Evolutionary conservation across 305 asterid species (phyloP), one percentile per base, ranked within the genome.

Genomic region (Caryopteris hybrid): DNA sequence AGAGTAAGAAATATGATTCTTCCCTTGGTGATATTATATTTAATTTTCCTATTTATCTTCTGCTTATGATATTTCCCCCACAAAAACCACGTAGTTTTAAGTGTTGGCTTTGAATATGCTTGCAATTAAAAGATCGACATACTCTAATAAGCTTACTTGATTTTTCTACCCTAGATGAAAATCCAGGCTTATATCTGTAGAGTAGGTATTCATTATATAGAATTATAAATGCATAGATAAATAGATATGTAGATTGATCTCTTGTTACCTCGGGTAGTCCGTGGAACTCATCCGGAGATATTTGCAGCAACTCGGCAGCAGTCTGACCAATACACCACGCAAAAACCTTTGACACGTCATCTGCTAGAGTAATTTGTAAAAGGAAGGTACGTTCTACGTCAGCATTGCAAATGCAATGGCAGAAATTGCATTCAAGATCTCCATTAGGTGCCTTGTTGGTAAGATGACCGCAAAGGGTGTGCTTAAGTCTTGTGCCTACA

Each of bases 311-410:
- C 78, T 89, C 98, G 3, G 91, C 83, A 39, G 99, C 99, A 62
- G 97, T 86, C 73, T 86, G 95, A 48, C 98, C 99, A 14, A 82
- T 72, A 58, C 96, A 94, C 89, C 96, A 88, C 58, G 92, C 97
- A 42, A 84, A 82, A 31, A 89, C 70, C 77, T 88, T 94, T 27
- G 85, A 61, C 16, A 80, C 81, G 54, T 82, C 94, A 71, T 94
- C 99, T 29, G 95, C 91, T 18, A 94, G 70, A 16, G 92, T 83
- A 34, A 88, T 78, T 72, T 82, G 87, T 50, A 94, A 46, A 66
- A 75, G 84, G 78, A 94, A 94, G 18, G 84, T 81, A 17, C 80
- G 89, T 54, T 82, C 79, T 13, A 82, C 77, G 72, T 86, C 93
- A 16, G 57, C 78, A 33, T 83, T 72, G 86, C 90, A 78, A 64